phyloP scores from a whole-genome alignment of 1,284 basidiomycete genomes.

The Sanghuangporus sanghuang region DNA sequence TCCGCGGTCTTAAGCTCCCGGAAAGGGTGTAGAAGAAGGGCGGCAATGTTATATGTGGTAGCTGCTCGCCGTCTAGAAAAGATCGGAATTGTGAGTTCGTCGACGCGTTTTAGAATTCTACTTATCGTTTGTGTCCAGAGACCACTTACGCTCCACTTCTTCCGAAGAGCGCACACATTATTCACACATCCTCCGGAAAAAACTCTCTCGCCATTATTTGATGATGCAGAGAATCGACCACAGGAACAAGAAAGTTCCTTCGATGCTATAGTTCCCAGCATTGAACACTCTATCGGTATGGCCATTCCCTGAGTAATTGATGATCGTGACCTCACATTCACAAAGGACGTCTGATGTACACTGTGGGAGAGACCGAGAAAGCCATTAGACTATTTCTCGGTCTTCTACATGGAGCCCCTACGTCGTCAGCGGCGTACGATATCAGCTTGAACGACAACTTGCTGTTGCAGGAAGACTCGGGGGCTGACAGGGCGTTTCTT shows the following conservation, averaged over 20 bases:
- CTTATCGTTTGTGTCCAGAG: slow-evolving; percentile 41
- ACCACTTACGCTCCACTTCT: slow-evolving; percentile 75
- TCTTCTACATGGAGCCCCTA: slow-evolving; percentile 40
- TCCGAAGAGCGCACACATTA: slow-evolving; percentile 60
- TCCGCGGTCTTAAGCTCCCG: slow-evolving; percentile 63
- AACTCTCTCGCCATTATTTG: slow-evolving; percentile 69
- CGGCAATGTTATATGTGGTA: slow-evolving; percentile 69
- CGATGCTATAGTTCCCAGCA: slow-evolving; percentile 59
- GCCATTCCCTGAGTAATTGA: neutral
- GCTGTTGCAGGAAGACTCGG: slow-evolving; percentile 21
- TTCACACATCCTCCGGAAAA: slow-evolving; percentile 48
- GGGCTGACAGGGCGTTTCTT: slow-evolving; percentile 57
- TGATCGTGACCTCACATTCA: neutral
- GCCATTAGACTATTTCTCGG: slow-evolving; percentile 67
- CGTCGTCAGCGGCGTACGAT: slow-evolving; percentile 7
- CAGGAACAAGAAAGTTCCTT: slow-evolving; percentile 40
- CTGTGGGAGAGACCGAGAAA: slow-evolving; percentile 63
- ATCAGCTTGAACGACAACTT: neutral
- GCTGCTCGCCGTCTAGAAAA: slow-evolving; percentile 74
- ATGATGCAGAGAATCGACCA: slow-evolving; percentile 58
- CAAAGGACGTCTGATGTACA: slow-evolving; percentile 68
- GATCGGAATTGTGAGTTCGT: slow-evolving; percentile 63
- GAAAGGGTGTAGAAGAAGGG: slow-evolving; percentile 52
- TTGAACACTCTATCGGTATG: slow-evolving; percentile 73
- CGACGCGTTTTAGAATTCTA: neutral